Evolutionary conservation across 495 filamentous ascomycete species (phyloP), one percentile per base, ranked within the genome.

Genomic region (Parathielavia appendiculata): DNA sequence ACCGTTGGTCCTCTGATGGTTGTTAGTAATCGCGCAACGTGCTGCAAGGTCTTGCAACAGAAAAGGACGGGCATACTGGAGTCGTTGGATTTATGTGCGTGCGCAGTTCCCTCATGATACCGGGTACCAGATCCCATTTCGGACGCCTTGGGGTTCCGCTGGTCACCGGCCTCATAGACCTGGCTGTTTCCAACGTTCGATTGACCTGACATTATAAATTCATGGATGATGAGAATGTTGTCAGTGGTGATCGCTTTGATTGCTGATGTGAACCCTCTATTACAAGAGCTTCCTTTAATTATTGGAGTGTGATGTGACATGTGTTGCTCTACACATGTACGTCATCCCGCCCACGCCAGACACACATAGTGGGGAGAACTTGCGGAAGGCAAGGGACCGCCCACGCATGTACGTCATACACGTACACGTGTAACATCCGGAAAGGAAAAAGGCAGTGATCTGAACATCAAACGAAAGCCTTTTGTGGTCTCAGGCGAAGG

Each of bases 1-100:
- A 81, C 63, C 90, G 80, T 65, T 89, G 73, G 66, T 92, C 89
- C 81, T 95, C 86, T 91, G 17, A 19, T n/a, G 1, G 41, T 22
- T 4, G 16, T 41, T 54, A 48, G 35, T 19, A 8, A 23, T 20
- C 14, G 8, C 16, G 11, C 5, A 8, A 10, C 26, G 13, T 23
- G 2, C 4, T 1, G 16, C 26, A 30, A 30, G 26, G 26, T 6
- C 26, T 30, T 30, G 26, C 6, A 6, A 30, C 26, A 6, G 6
- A 30, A 30, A 26, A 35, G 14, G 38, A 4, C 30, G 1, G 17
- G 1, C 47, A 32, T 75, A 89, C 87, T 92, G 17, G 89, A 85
- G 63, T 92, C 89, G 54, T 83, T 80, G 38, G 81, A 77, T 34
- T 77, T 73, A 68, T 95, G 88, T 62, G 84, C 85, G 59, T 85